Evolutionary conservation across 1,284 basidiomycete genomes (phyloP).

Genomic region (Apiotrichum laibachii): DNA sequence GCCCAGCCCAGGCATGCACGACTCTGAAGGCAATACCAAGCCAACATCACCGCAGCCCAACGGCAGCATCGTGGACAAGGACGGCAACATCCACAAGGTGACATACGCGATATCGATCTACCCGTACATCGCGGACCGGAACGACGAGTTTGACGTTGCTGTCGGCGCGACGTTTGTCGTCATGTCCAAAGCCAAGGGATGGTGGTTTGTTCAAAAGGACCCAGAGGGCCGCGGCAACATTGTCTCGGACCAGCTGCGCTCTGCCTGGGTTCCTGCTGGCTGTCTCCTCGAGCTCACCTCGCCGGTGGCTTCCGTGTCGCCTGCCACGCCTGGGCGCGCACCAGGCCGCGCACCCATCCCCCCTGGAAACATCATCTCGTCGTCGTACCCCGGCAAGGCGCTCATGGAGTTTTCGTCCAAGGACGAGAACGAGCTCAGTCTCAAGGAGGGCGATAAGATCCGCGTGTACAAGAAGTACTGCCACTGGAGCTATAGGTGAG

Average conservation of each 20-base stretch:
- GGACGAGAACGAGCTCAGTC: conserved; percentile 80
- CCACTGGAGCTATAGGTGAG: conserved; percentile 75
- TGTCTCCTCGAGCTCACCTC: conserved; percentile 90
- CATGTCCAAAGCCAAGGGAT: conserved; percentile 86
- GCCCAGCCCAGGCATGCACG: conserved; percentile 41
- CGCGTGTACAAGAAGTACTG: conserved; percentile 97
- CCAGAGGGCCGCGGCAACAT: conserved; percentile 77
- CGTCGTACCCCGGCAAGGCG: conserved; percentile 88
- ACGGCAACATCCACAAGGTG: conserved; percentile 41
- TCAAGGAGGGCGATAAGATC: conserved; percentile 79
- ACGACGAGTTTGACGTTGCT: conserved; percentile 95
- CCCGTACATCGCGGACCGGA: conserved; percentile 87
- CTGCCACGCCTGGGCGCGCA: conserved; percentile 6
- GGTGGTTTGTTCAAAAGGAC: conserved; percentile 98
- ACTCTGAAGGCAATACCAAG: conserved; percentile 8
- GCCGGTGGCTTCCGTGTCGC: conserved; percentile 52
- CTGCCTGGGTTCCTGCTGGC: conserved; percentile 79
- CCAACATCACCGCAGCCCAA: conserved; percentile 3
- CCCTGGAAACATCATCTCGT: conserved; percentile 82
- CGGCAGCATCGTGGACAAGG: conserved; percentile 38
- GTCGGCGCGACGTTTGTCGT: conserved; percentile 93
- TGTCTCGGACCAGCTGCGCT: conserved; percentile 67
- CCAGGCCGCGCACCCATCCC: conserved; percentile 62
- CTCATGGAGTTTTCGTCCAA: conserved; percentile 93
- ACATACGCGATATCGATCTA: conserved; percentile 56